Evolutionary conservation across 495 filamentous ascomycete genomes (phyloP).

Genomic region (Tetracladium setigerum): DNA sequence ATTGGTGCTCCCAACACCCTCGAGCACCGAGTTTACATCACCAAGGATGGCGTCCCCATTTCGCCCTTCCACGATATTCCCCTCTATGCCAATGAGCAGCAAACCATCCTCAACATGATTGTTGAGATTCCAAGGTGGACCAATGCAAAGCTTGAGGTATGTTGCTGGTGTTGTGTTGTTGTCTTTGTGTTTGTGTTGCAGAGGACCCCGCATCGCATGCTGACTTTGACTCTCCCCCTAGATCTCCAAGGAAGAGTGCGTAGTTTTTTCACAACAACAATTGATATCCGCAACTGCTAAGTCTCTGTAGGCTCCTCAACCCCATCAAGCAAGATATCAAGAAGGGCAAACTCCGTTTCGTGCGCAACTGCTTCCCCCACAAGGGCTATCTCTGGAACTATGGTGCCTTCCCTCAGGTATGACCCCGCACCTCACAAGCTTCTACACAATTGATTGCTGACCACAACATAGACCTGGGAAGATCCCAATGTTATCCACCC

Average conservation of each 20-base stretch:
- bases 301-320: constrained; percentile 88
- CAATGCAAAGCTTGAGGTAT: constrained; percentile 97
- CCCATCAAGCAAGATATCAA: constrained; percentile 91
- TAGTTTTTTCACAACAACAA: constrained; percentile 16
- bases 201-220: constrained; percentile 6
- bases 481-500: constrained; percentile 92
- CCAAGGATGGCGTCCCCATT: constrained; percentile 90
- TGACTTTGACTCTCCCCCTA: constrained; percentile 6
- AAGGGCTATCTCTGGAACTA: constrained; percentile 99
- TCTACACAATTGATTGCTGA: constrained; percentile 13
- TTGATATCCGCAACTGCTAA: constrained; percentile 37
- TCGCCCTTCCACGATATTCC: constrained; percentile 99
- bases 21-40: constrained; percentile 95
- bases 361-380: constrained; percentile 99
- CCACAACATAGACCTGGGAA: constrained; percentile 78
- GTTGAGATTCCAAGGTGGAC: constrained; percentile 99
- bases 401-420: constrained; percentile 94
- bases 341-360: constrained; percentile 91
- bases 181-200: not conserved
- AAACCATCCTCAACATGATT: constrained; percentile 97
- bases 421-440: constrained; percentile 11
- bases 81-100: constrained; percentile 88
- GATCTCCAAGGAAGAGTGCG: constrained; percentile 19
- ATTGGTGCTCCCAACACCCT: constrained; percentile 84
- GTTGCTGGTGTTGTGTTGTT: constrained; percentile 12